phyloP scores from a whole-genome alignment of 192 early-diverging fungal species.

The Rhizophagus clarus region DNA sequence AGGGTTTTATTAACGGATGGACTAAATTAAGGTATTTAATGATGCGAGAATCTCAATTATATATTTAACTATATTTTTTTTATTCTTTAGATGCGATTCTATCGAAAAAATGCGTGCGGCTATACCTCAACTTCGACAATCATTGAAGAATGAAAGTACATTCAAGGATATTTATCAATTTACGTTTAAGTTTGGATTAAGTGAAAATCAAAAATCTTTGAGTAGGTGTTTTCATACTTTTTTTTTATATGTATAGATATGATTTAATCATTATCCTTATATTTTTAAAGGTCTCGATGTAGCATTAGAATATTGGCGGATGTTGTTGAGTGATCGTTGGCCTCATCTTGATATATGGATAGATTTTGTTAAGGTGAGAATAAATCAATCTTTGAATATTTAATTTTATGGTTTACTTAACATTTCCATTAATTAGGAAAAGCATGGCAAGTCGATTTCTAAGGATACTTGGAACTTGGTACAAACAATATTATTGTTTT shows the following conservation, averaged over 20 bases:
- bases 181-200: slow-evolving; percentile 73
- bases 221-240: slow-evolving; percentile 43
- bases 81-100: slow-evolving; percentile 58
- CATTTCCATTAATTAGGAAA: slow-evolving; percentile 47
- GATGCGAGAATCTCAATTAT: background rate
- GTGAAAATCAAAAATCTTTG: slow-evolving; percentile 75
- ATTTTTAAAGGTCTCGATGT: slow-evolving; percentile 62
- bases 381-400: background rate
- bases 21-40: slow-evolving; percentile 55
- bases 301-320: slow-evolving; percentile 74
- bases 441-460: slow-evolving; percentile 77
- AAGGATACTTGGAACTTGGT: slow-evolving; percentile 86
- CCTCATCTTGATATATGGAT: slow-evolving; percentile 68
- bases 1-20: slow-evolving; percentile 78
- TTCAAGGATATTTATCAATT: slow-evolving; percentile 77
- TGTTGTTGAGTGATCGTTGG: slow-evolving; percentile 65
- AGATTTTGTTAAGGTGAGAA: slow-evolving; percentile 60
- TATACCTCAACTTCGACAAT: slow-evolving; percentile 50
- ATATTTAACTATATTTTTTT: slow-evolving; percentile 13
- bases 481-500: slow-evolving; percentile 27
- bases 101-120: slow-evolving; percentile 64
- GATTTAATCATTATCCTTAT: slow-evolving; percentile 10
- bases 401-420: background rate
- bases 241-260: background rate
- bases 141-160: slow-evolving; percentile 54